Conservation (phyloP, 2,329 filamentous ascomycete species). For the Huntiella bhutanensis region DNA sequence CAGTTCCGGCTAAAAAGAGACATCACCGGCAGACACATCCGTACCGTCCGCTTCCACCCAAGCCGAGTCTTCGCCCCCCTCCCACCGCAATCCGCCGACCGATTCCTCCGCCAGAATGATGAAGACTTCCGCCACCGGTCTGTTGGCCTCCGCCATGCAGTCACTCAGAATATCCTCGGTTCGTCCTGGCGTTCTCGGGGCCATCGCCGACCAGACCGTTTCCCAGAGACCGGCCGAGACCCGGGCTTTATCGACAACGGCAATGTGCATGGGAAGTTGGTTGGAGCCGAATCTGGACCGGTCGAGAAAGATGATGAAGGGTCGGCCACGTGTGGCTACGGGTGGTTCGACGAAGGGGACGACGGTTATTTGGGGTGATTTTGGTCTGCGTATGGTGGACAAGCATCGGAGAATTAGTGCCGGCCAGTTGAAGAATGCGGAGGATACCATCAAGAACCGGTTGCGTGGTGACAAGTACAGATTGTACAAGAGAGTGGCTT, state of each 20-base stretch:
- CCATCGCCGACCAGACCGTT: slow-evolving; percentile 14
- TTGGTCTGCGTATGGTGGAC: slow-evolving; percentile 81
- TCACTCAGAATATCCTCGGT: slow-evolving; percentile 25
- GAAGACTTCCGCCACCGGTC: slow-evolving; percentile 25
- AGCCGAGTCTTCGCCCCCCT: background rate
- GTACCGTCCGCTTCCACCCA: too few species aligned
- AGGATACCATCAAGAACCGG: slow-evolving; percentile 79
- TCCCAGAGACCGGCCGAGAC: slow-evolving; percentile 23
- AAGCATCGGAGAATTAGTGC: slow-evolving; percentile 83
- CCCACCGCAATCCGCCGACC: background rate
- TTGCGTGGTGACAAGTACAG: slow-evolving; percentile 83
- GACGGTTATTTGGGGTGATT: slow-evolving; percentile 91
- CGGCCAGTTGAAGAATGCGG: slow-evolving; percentile 69
- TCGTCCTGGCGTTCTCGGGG: slow-evolving; percentile 21
- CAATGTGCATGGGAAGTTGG: slow-evolving; percentile 47
- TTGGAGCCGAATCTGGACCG: slow-evolving; percentile 58
- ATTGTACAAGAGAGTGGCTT: slow-evolving; percentile 75
- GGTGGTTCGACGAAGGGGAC: slow-evolving; percentile 85
- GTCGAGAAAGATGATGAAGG: slow-evolving; percentile 82
- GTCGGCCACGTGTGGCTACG: slow-evolving; percentile 68
- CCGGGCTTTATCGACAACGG: slow-evolving; percentile 56
- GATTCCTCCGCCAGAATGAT: slow-evolving; percentile 19
- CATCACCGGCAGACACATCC: too few species aligned
- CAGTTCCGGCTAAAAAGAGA: too few species aligned
- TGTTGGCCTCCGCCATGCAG: slow-evolving; percentile 31